Evolutionary conservation across 1,139 yeast genomes (phyloP).

Genomic region (Magnusiomyces tetraspermus): DNA sequence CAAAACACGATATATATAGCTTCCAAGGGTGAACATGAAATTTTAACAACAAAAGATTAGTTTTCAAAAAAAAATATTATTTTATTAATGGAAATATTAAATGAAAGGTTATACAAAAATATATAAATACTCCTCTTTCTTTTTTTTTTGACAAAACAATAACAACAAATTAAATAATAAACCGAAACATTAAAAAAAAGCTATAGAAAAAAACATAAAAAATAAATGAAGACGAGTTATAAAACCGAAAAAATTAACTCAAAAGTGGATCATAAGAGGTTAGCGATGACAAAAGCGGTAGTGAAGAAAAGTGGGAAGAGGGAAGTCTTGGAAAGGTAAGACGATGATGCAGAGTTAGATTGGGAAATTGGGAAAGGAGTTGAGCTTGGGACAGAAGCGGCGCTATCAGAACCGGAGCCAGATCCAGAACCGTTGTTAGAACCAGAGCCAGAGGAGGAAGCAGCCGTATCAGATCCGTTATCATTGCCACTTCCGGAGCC

Average conservation of each 20-base stretch:
- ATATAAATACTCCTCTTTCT: neutral
- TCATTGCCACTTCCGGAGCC: neutral
- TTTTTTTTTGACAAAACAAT: neutral
- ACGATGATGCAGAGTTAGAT: neutral
- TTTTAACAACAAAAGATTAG: too few relatives aligned
- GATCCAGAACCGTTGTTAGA: neutral
- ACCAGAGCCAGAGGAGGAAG: slow-evolving; percentile 3
- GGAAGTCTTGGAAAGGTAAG: neutral
- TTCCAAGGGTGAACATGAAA: too few relatives aligned
- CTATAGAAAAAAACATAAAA: neutral
- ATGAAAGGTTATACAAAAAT: too few relatives aligned
- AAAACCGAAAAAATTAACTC: neutral
- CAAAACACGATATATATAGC: too few relatives aligned
- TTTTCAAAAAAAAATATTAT: too few relatives aligned
- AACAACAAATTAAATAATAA: neutral
- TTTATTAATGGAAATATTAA: too few relatives aligned
- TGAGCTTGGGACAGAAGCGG: neutral
- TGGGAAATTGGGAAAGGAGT: neutral
- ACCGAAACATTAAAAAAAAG: neutral
- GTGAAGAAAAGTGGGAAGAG: neutral
- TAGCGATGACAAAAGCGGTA: neutral
- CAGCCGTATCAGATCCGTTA: slow-evolving; percentile 1
- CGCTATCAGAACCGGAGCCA: neutral
- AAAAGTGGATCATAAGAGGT: neutral
- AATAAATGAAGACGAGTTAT: neutral